Conservation (phyloP, 108 stramenopile genomes). For the Halocafeteria seosinensis region DNA sequence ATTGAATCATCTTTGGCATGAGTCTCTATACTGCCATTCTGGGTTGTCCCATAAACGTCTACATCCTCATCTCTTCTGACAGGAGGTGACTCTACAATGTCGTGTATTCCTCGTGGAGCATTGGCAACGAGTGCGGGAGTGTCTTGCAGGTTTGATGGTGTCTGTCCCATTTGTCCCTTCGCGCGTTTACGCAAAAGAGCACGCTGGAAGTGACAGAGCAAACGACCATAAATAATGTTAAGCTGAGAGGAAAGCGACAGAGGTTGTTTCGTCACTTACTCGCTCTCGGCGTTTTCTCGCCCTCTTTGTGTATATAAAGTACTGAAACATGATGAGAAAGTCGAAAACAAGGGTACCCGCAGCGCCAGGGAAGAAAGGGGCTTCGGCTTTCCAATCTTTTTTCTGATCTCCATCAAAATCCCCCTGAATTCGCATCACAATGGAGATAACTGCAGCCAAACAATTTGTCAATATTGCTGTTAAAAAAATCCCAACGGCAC, state of each 20-base stretch:
- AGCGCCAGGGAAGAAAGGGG: constrained; percentile 10
- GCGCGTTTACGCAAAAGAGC: not conserved
- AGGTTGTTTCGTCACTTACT: not conserved
- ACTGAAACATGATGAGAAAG: constrained; percentile 12
- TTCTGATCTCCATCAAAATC: too few relatives aligned
- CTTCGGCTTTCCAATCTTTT: not conserved
- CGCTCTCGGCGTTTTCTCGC: not conserved
- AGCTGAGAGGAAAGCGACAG: too few relatives aligned
- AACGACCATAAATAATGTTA: not conserved
- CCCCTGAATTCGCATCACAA: constrained; percentile 3
- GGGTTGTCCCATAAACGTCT: too few relatives aligned
- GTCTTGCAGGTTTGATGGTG: not conserved
- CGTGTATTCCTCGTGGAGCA: not conserved
- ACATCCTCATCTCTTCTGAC: too few relatives aligned
- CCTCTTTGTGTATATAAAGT: constrained; percentile 1
- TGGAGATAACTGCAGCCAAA: constrained; percentile 7
- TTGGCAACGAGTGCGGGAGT: not conserved
- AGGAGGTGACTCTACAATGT: not conserved
- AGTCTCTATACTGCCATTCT: too few relatives aligned
- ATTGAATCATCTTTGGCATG: too few relatives aligned
- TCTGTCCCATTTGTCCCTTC: not conserved
- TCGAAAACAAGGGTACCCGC: constrained; percentile 9
- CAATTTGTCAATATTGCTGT: too few relatives aligned
- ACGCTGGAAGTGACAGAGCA: not conserved
- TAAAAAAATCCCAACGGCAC: too few relatives aligned